Base-by-base conservation (phyloP, 371 early-diverging fungal genomes). In the Nematocida minor region DNA sequence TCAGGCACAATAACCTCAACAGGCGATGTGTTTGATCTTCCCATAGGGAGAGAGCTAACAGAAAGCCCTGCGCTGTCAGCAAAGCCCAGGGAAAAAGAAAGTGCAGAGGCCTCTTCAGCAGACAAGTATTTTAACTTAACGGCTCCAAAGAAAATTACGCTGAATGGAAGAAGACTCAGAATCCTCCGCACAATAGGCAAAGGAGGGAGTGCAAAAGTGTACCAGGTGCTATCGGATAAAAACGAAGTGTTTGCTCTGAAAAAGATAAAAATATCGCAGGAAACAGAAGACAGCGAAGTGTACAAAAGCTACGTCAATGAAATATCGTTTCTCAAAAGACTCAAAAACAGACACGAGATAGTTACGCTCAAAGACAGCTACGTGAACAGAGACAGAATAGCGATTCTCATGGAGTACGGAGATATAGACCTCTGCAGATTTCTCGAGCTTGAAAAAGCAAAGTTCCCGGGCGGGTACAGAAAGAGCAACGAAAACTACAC, bases 131-230 rank as follows among this genome's bases (percentile, higher is more conserved):
- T 79, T 3, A 64, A 49, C 20, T 18, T 11, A 40, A 11, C 44
- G 18, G 69, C 69, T 29, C 14, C 60, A 32, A 74, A 66, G 38
- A 60, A 79, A 40, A 78, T 79, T n/a, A 79, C 67, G 4, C 64
- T 83, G 4, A 83, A 84, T 40, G 66, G 69, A 11, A 74, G 60
- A 44, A 70, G 79, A 40, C 60, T 83, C 1, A 42, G 57, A 31
- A 74, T 80, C 18, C 64, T 85, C 2, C 41, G 74, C 25, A 67
- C 60, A 14, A 88, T 93, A 27, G 95, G 94, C 0, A 88, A 89
- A 38, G 95, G 95, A 31, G 93, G 92, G 62, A 90, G 90, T 48
- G 89, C 90, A 57, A 92, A 89, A 82, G 95, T 95, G 6, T 93
- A 88, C 84, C 92, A 91, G 79, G 93, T 93, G 1, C 84, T 91